These are phyloP conservation scores for Nitzschia sp. DNA, from an alignment of 108 stramenopile species.

Conservation along the genomic window DNA sequence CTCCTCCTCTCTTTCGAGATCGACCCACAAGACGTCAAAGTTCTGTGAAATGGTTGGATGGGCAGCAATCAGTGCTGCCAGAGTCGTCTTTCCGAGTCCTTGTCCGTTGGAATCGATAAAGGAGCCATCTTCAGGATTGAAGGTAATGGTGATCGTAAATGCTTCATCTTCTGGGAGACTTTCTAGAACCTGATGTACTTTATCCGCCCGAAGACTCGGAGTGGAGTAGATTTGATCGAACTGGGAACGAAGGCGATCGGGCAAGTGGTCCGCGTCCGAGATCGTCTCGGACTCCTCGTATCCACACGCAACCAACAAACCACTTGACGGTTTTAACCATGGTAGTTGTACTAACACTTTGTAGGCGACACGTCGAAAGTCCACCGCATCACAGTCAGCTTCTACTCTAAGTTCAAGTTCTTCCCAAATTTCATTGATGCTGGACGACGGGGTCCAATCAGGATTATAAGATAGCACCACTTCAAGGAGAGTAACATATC, in stretches of 20 bases:
- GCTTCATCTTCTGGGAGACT: slow-evolving; percentile 14
- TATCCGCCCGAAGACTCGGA: slow-evolving; percentile 26
- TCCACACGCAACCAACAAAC: slow-evolving; percentile 27
- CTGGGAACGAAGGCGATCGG: not conserved
- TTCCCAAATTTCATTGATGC: slow-evolving; percentile 21
- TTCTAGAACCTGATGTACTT: slow-evolving; percentile 35
- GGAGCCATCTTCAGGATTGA: slow-evolving; percentile 15
- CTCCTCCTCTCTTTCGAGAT: not conserved
- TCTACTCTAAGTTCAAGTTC: slow-evolving; percentile 20
- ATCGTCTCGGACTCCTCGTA: slow-evolving; percentile 13
- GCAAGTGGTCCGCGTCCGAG: not conserved
- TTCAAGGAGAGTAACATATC: slow-evolving; percentile 42
- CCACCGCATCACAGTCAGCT: slow-evolving; percentile 4
- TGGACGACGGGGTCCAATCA: slow-evolving; percentile 19
- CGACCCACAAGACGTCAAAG: slow-evolving; percentile 30
- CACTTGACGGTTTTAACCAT: slow-evolving; percentile 31
- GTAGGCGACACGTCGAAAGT: slow-evolving; percentile 41
- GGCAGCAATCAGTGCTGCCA: slow-evolving; percentile 46
- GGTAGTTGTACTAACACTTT: slow-evolving; percentile 34
- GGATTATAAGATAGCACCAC: slow-evolving; percentile 30
- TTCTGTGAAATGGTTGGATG: slow-evolving; percentile 30
- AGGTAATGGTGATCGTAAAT: slow-evolving; percentile 18
- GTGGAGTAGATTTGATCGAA: slow-evolving; percentile 1
- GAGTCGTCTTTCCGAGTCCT: slow-evolving; percentile 58
- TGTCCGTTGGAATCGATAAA: slow-evolving; percentile 5